Evolutionary conservation across 495 filamentous ascomycete genomes (phyloP).

Genomic region (Neurospora tetrasperma): DNA sequence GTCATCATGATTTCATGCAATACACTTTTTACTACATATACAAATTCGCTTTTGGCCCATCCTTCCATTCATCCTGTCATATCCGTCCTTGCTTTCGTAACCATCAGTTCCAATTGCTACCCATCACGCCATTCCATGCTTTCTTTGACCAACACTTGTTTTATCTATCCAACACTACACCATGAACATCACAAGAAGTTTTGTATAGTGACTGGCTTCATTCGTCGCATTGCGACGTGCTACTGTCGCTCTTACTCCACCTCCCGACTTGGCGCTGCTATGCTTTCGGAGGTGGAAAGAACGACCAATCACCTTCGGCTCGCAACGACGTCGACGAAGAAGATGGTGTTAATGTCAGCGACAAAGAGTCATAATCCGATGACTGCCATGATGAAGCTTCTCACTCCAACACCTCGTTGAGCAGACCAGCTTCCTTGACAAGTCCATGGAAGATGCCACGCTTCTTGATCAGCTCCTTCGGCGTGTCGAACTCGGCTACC

Average conservation of each 20-base stretch:
- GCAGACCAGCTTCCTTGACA: conserved; percentile 38
- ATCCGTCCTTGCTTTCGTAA: neutral
- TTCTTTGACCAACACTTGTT: neutral
- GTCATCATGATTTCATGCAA: neutral
- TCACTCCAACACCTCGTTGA: conserved; percentile 13
- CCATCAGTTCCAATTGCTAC: neutral
- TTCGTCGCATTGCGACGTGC: neutral
- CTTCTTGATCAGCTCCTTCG: conserved; percentile 32
- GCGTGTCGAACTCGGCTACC: conserved; percentile 39
- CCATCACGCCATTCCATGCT: neutral
- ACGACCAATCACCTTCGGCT: neutral
- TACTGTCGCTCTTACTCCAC: neutral
- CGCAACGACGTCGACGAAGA: neutral
- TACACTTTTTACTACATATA: neutral
- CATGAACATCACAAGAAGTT: neutral
- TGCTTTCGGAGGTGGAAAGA: neutral
- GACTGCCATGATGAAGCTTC: neutral
- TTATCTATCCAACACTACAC: neutral
- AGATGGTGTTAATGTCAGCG: neutral
- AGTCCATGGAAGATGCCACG: conserved; percentile 35
- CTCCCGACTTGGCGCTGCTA: neutral
- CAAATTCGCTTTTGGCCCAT: neutral
- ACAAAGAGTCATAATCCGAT: neutral
- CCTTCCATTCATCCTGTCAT: neutral
- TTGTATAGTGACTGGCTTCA: neutral